These are phyloP conservation scores for Hibiscus mutabilis DNA, from an alignment of 345 rosid species.

Conservation along the genomic window DNA sequence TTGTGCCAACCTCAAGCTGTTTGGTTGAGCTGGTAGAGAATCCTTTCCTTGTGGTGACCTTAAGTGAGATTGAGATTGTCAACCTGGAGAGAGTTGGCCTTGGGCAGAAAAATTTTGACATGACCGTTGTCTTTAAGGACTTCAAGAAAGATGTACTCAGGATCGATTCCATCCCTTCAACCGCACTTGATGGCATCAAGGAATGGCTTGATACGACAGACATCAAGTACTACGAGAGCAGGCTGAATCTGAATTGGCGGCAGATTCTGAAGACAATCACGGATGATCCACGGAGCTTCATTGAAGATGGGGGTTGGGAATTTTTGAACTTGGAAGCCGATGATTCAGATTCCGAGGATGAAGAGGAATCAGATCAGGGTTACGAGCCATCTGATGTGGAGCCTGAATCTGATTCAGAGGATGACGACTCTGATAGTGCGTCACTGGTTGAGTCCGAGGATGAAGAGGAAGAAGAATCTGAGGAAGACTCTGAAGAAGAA, in stretches of 20 bases:
- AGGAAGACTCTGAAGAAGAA: slow-evolving; percentile 81
- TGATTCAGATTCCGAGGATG: slow-evolving; percentile 77
- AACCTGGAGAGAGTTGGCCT: slow-evolving; percentile 94
- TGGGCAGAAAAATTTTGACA: slow-evolving; percentile 87
- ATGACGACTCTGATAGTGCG: slow-evolving; percentile 64
- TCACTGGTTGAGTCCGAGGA: slow-evolving; percentile 83
- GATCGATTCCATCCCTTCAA: slow-evolving; percentile 74
- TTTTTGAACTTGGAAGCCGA: slow-evolving; percentile 77
- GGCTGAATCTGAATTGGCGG: slow-evolving; percentile 88
- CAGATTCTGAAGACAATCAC: slow-evolving; percentile 80
- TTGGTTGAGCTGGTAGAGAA: slow-evolving; percentile 78
- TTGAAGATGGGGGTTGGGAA: slow-evolving; percentile 92
- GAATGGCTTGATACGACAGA: slow-evolving; percentile 94
- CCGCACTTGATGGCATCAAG: slow-evolving; percentile 77
- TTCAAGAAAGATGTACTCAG: slow-evolving; percentile 83
- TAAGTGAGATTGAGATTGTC: slow-evolving; percentile 92
- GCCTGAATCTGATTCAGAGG: slow-evolving; percentile 75
- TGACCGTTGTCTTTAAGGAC: slow-evolving; percentile 91
- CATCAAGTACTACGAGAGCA: slow-evolving; percentile 89
- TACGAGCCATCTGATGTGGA: slow-evolving; percentile 80
- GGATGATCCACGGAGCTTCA: slow-evolving; percentile 82
- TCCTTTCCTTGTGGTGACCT: slow-evolving; percentile 73
- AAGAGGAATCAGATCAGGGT: slow-evolving; percentile 83
- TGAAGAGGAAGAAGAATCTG: slow-evolving; percentile 31
- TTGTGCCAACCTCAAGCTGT: slow-evolving; percentile 84